These are phyloP conservation scores for Saccharomycopsis malanga DNA, from an alignment of 805 yeast species.

Conservation along the genomic window DNA sequence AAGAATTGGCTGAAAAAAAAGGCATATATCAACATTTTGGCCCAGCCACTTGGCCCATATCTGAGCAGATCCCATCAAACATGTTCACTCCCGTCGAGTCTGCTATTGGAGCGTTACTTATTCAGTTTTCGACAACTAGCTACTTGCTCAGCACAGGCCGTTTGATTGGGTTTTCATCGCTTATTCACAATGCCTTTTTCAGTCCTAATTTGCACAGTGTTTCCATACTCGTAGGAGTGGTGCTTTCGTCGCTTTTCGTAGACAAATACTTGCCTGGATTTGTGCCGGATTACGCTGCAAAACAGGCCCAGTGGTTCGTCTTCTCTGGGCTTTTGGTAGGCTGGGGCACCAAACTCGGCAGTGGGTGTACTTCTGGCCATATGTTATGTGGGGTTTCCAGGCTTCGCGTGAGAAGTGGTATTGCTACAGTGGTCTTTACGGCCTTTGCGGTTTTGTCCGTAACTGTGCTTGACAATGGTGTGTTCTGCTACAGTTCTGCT, in stretches of 20 bases:
- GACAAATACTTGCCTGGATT: constrained; percentile 27
- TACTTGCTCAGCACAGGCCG: constrained; percentile 35
- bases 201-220: constrained; percentile 25
- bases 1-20: too few relatives aligned
- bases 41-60: too few relatives aligned
- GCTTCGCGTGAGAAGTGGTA: constrained; percentile 36
- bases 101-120: constrained; percentile 39
- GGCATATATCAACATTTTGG: too few relatives aligned
- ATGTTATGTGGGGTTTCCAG: constrained; percentile 46
- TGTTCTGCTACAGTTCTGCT: not conserved
- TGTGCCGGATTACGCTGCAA: constrained; percentile 18
- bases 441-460: constrained; percentile 28
- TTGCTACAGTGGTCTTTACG: constrained; percentile 37
- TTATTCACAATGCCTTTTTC: constrained; percentile 29
- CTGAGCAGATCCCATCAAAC: too few relatives aligned
- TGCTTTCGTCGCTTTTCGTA: constrained; percentile 27
- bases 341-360: constrained; percentile 39
- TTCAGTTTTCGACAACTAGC: constrained; percentile 40
- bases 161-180: constrained; percentile 42
- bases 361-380: constrained; percentile 52
- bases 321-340: constrained; percentile 40
- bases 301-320: not conserved
- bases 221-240: constrained; percentile 33
- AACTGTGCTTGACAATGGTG: not conserved
- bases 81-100: constrained; percentile 43